phyloP scores from a whole-genome alignment of 2,329 filamentous ascomycete genomes.

The Colletotrichum truncatum region DNA sequence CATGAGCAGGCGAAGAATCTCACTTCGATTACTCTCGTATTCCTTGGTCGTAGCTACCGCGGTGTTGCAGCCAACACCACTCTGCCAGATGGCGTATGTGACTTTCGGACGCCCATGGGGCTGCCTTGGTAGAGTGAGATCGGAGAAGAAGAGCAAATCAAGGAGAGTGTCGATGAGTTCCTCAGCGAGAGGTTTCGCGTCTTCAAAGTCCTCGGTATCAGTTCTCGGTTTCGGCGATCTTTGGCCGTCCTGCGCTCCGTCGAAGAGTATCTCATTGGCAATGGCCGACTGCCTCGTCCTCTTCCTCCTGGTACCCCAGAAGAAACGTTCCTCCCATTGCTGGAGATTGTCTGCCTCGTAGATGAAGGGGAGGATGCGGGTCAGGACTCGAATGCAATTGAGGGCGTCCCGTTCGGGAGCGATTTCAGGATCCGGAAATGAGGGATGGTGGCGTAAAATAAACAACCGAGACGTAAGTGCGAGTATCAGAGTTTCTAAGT shows the following conservation, averaged over 20 bases:
- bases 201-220: constrained; percentile 76
- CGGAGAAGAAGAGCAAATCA: constrained; percentile 90
- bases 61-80: constrained; percentile 93
- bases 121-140: constrained; percentile 83
- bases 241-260: constrained; percentile 67
- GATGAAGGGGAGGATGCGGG: constrained; percentile 86
- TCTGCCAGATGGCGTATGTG: constrained; percentile 96
- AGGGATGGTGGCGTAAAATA: constrained; percentile 85
- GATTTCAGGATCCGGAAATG: constrained; percentile 86
- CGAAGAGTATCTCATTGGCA: constrained; percentile 83
- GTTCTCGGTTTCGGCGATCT: constrained; percentile 42
- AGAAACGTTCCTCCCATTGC: constrained; percentile 91
- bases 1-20: constrained; percentile 86
- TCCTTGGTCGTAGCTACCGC: constrained; percentile 89
- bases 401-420: constrained; percentile 89
- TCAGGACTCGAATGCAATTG: constrained; percentile 93
- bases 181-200: constrained; percentile 87
- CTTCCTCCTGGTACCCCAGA: constrained; percentile 83
- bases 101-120: constrained; percentile 80
- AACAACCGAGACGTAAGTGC: constrained; percentile 86
- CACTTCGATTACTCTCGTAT: constrained; percentile 90
- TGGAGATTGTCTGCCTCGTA: constrained; percentile 89
- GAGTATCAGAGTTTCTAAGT: constrained; percentile 88
- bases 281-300: constrained; percentile 73
- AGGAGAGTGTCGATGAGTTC: constrained; percentile 91